Evolutionary conservation across 257 asterid genomes (phyloP).

Genomic region (Solanum rostratum): DNA sequence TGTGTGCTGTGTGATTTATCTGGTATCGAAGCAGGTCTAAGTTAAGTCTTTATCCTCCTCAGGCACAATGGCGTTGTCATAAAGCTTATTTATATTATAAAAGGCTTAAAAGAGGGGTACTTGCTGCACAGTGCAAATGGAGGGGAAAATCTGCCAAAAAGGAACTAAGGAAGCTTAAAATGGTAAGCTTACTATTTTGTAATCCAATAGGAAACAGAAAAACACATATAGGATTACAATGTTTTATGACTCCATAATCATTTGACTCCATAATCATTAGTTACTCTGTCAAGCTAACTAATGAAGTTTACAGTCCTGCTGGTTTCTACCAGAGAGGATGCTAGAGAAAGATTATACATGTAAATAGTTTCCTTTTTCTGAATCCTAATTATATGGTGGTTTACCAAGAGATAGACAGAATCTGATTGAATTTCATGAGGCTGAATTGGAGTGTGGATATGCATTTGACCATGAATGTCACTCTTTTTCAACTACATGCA

Average conservation of each 20-base stretch:
- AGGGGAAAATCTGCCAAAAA: constrained; percentile 70
- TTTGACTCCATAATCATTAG: neutral
- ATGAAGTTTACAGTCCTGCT: neutral
- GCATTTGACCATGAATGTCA: neutral
- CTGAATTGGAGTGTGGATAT: neutral
- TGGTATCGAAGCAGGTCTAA: constrained; percentile 6
- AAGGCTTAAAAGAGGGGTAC: constrained; percentile 66
- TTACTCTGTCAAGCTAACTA: neutral
- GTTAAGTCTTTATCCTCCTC: constrained; percentile 10
- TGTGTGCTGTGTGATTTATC: constrained; percentile 2
- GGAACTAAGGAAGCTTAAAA: constrained; percentile 85
- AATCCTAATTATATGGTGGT: neutral
- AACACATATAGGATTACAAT: neutral
- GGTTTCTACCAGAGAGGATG: neutral
- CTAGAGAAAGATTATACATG: neutral
- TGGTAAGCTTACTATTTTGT: constrained; percentile 36
- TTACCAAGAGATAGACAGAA: neutral
- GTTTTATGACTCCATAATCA: neutral
- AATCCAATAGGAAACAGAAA: neutral
- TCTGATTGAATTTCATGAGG: neutral
- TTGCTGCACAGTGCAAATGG: constrained; percentile 77
- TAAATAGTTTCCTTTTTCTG: neutral
- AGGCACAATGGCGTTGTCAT: constrained; percentile 90
- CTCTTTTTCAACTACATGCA: constrained; percentile 15
- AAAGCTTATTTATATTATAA: constrained; percentile 43